These are phyloP conservation scores for Angomonas desouzai DNA, from an alignment of 208 protist genomes.

Conservation along the genomic window DNA sequence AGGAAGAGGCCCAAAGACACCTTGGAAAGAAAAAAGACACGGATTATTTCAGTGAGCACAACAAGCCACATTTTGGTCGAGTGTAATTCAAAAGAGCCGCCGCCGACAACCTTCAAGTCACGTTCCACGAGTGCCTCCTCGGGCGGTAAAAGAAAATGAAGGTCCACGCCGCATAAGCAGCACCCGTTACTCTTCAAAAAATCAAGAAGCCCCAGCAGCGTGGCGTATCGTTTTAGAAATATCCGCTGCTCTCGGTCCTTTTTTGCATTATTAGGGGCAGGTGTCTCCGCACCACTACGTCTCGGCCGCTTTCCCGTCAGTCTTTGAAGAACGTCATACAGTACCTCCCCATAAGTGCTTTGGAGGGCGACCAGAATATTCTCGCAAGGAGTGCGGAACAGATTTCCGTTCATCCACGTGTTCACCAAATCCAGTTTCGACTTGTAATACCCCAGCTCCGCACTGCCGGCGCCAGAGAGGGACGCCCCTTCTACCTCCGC, in stretches of 20 bases:
- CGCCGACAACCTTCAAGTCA: neutral
- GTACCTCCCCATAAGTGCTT: conserved; percentile 40
- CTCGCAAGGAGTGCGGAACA: conserved; percentile 51
- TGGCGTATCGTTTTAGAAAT: conserved; percentile 21
- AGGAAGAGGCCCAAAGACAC: conserved; percentile 7
- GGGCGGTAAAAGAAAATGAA: conserved; percentile 75
- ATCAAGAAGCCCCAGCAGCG: conserved; percentile 52
- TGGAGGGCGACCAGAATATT: conserved; percentile 60
- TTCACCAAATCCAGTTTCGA: conserved; percentile 39
- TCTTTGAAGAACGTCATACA: conserved; percentile 67
- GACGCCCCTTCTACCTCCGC: neutral
- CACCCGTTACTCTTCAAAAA: conserved; percentile 76
- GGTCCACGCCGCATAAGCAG: conserved; percentile 64
- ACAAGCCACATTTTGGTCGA: conserved; percentile 58
- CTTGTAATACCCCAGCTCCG: conserved; percentile 21
- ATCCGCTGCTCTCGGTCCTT: neutral
- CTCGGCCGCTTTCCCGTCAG: conserved; percentile 54
- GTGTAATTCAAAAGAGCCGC: conserved; percentile 25
- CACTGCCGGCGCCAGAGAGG: conserved; percentile 19
- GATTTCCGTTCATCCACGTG: conserved; percentile 76
- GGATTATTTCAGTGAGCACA: conserved; percentile 69
- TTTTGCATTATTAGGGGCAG: neutral
- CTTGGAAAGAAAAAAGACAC: conserved; percentile 62
- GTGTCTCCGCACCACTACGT: conserved; percentile 2
- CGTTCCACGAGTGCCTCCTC: conserved; percentile 25